Evolutionary conservation across 352 stramenopile species (phyloP).

Genomic region (Globisporangium canariense): DNA sequence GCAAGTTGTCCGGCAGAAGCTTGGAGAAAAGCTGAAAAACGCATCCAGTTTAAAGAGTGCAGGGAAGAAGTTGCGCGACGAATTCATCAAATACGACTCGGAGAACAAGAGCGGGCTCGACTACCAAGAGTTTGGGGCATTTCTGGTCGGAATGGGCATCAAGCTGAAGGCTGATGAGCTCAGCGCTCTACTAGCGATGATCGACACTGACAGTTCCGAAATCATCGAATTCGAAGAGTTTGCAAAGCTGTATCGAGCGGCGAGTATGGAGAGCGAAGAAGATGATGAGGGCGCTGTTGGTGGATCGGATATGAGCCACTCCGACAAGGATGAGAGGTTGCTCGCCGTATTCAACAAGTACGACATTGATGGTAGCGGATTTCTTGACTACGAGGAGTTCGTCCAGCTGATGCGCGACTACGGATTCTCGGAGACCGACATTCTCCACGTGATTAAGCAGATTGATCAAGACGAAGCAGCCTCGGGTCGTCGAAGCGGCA

Average conservation of each 20-base stretch:
- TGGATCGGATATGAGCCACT: not conserved
- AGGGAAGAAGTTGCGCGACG: slow-evolving; percentile 23
- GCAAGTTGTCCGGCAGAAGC: slow-evolving; percentile 22
- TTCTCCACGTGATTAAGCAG: slow-evolving; percentile 27
- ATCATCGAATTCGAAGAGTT: slow-evolving; percentile 52
- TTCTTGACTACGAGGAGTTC: slow-evolving; percentile 34
- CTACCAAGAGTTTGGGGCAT: slow-evolving; percentile 56
- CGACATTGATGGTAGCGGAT: slow-evolving; percentile 30
- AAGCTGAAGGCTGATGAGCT: slow-evolving; percentile 49
- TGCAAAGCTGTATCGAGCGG: slow-evolving; percentile 15
- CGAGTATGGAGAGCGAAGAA: not conserved
- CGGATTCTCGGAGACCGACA: slow-evolving; percentile 27
- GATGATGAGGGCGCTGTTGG: not conserved
- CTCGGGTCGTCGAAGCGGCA: not conserved
- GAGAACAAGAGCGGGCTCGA: slow-evolving; percentile 48
- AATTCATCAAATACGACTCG: slow-evolving; percentile 51
- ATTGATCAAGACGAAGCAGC: slow-evolving; percentile 20
- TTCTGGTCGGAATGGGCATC: slow-evolving; percentile 52
- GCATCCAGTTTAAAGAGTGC: slow-evolving; percentile 14
- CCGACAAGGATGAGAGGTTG: slow-evolving; percentile 14
- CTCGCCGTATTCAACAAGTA: slow-evolving; percentile 35
- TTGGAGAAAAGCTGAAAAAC: slow-evolving; percentile 23
- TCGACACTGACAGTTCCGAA: slow-evolving; percentile 44
- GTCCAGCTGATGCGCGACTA: slow-evolving; percentile 32
- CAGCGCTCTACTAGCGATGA: slow-evolving; percentile 26